A percentile compares a stretch with the other conserved stretches of the same genome.
These are phyloP conservation scores for Phalaenopsis hybrid DNA, from an alignment of 116 monocot genomes.

Conservation along the genomic window DNA sequence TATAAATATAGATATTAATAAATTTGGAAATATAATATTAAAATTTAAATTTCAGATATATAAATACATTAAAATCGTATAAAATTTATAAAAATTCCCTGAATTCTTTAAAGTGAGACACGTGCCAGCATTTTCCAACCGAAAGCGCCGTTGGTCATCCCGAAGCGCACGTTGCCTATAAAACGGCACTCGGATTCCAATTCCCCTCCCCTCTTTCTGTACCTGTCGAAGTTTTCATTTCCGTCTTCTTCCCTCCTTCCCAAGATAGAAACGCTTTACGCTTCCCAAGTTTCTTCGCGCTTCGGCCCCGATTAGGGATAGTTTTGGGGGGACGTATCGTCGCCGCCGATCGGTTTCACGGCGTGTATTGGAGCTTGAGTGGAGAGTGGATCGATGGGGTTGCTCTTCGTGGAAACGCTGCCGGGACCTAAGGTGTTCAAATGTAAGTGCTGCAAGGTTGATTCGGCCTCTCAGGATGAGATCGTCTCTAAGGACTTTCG, in stretches of 20 bases:
- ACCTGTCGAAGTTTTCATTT: background rate
- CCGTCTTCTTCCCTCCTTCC: background rate
- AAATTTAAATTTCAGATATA: too few relatives aligned
- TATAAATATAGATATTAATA: too few relatives aligned
- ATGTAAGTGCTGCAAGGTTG: slow-evolving; percentile 57
- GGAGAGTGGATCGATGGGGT: slow-evolving; percentile 39
- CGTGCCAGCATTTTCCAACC: background rate
- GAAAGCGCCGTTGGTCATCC: background rate
- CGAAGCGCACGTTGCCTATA: background rate
- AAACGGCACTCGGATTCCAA: background rate
- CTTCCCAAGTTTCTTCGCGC: background rate
- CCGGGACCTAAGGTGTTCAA: slow-evolving; percentile 62
- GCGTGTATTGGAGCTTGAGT: slow-evolving; percentile 10
- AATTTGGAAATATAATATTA: too few relatives aligned
- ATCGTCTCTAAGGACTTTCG: slow-evolving; percentile 72
- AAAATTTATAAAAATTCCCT: too few relatives aligned
- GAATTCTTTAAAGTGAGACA: background rate
- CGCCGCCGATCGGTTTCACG: background rate
- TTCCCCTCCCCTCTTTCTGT: background rate
- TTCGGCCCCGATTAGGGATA: background rate
- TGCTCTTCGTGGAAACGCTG: slow-evolving; percentile 58
- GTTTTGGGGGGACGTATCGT: background rate
- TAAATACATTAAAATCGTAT: too few relatives aligned
- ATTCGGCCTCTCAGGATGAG: slow-evolving; percentile 50
- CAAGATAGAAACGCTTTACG: background rate